phyloP scores from a whole-genome alignment of 129 eudicot species.

The Erigeron canadensis region DNA sequence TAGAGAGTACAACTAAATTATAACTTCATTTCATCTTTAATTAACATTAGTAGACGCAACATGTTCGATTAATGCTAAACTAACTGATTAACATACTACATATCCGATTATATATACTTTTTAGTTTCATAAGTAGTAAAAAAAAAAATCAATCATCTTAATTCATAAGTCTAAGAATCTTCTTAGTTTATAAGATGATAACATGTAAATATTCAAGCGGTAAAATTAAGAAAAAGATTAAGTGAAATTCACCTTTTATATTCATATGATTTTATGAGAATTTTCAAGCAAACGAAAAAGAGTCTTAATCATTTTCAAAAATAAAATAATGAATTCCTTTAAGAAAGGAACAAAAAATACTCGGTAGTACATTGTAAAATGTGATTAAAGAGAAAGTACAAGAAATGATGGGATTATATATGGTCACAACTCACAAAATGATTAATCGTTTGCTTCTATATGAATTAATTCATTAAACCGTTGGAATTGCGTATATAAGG shows the following conservation, averaged over 20 bases:
- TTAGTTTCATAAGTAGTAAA: background rate
- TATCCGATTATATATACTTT: background rate
- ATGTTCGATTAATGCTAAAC: background rate
- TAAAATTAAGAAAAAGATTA: no score
- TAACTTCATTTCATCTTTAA: background rate
- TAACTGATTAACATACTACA: background rate
- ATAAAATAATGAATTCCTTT: no score
- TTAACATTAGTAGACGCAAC: background rate
- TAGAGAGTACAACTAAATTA: background rate
- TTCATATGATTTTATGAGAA: no score
- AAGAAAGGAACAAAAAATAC: background rate
- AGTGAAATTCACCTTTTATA: no score
- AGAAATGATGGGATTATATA: background rate
- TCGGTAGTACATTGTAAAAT: no score
- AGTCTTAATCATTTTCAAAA: no score
- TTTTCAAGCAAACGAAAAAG: no score
- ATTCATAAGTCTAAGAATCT: no score
- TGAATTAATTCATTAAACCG: slow-evolving; percentile 18
- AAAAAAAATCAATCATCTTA: no score
- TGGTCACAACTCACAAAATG: background rate
- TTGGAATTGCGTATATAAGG: slow-evolving; percentile 3
- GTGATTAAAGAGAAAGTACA: background rate
- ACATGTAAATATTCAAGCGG: no score
- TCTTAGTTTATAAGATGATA: no score
- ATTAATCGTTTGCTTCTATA: slow-evolving; percentile 21